Percentiles rank a stretch among this genome's conserved stretches.
phyloP scores from a whole-genome alignment of 169 alveolate genomes.

The Perkinsus marinus region DNA sequence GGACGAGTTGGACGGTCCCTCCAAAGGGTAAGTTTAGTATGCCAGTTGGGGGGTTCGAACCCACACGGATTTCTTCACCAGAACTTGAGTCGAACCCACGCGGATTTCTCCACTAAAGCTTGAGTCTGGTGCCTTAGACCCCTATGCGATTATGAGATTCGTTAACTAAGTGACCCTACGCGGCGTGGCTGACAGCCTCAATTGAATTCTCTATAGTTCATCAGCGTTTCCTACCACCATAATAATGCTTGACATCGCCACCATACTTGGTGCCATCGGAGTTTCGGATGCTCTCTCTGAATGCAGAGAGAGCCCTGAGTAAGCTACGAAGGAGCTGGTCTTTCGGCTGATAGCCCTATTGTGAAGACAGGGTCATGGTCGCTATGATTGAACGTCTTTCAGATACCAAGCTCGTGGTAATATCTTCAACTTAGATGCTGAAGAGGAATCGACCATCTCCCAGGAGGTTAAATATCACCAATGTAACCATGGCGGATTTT shows the following conservation, averaged over 20 bases:
- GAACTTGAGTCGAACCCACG: background rate
- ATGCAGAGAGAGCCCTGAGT: background rate
- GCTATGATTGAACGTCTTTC: too few relatives aligned
- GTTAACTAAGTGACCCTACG: too few relatives aligned
- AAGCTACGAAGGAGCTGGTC: too few relatives aligned
- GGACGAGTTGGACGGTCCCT: too few relatives aligned
- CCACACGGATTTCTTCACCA: background rate
- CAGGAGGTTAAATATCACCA: background rate
- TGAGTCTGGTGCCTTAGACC: background rate
- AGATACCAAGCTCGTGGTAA: background rate
- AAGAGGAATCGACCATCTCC: background rate
- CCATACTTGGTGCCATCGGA: background rate
- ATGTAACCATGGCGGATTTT: too few relatives aligned
- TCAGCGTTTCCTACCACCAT: background rate
- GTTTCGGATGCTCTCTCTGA: background rate
- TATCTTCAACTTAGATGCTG: background rate
- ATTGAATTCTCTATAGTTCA: too few relatives aligned
- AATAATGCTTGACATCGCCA: background rate
- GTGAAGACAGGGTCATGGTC: too few relatives aligned
- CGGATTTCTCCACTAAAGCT: background rate
- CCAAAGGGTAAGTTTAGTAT: background rate
- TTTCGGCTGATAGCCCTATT: too few relatives aligned
- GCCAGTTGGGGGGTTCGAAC: background rate
- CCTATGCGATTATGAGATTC: too few relatives aligned
- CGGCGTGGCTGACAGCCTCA: too few relatives aligned